A percentile compares a stretch with the other conserved stretches of the same genome.
phyloP scores from a whole-genome alignment of 1,139 yeast genomes.

The Taphrina flavorubra region DNA sequence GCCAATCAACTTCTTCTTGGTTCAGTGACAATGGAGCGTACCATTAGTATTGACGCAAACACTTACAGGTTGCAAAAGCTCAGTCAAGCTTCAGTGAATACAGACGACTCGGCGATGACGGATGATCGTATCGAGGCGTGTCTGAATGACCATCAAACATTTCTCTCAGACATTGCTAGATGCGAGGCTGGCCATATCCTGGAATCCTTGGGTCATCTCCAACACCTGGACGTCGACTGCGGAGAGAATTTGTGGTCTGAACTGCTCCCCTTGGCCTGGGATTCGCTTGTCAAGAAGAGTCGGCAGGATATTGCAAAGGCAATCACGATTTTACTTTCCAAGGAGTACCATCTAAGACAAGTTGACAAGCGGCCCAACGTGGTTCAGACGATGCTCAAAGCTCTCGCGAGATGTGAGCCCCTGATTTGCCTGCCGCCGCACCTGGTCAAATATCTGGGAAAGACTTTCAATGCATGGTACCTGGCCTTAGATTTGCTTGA shows the following conservation, averaged over 20 bases:
- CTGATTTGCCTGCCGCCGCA: constrained; percentile 87
- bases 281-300: constrained; percentile 75
- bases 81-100: constrained; percentile 41
- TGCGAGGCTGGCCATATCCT: constrained; percentile 66
- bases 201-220: constrained; percentile 76
- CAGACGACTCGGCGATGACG: constrained; percentile 44
- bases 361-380: constrained; percentile 87
- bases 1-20: constrained; percentile 87
- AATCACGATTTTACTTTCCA: constrained; percentile 77
- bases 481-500: constrained; percentile 84
- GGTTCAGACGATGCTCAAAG: constrained; percentile 80
- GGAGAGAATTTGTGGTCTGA: constrained; percentile 85
- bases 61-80: constrained; percentile 45
- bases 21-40: constrained; percentile 62
- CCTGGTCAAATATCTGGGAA: constrained; percentile 83
- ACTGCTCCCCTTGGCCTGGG: constrained; percentile 79
- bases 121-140: constrained; percentile 44
- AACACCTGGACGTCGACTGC: constrained; percentile 79
- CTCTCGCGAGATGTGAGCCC: constrained; percentile 69
- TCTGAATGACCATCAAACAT: constrained; percentile 57
- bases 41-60: constrained; percentile 12
- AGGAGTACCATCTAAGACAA: constrained; percentile 90
- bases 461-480: constrained; percentile 90
- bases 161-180: constrained; percentile 57
- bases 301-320: constrained; percentile 81